A percentile compares a stretch with the other conserved stretches of the same genome.
Conservation (phyloP, 495 filamentous ascomycete species). For the Viridothelium virens region DNA sequence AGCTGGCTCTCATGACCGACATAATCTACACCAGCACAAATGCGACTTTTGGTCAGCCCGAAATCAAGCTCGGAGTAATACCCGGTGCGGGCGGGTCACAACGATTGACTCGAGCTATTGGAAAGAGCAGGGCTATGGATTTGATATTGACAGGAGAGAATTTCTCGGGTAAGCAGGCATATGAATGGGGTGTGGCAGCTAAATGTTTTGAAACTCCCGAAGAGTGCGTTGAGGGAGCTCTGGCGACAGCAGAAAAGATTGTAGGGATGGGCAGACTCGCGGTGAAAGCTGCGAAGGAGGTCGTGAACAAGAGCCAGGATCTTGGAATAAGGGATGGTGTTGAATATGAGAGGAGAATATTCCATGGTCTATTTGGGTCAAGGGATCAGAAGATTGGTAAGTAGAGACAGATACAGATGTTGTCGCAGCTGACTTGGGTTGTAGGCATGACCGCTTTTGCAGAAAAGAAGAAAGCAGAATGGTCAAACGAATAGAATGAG, state of each 20-base stretch:
- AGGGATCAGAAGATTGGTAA: slow-evolving; percentile 91
- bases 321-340: slow-evolving; percentile 76
- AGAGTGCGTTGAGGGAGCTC: slow-evolving; percentile 65
- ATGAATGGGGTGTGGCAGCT: slow-evolving; percentile 83
- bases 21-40: slow-evolving; percentile 77
- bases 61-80: slow-evolving; percentile 88
- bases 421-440: background rate
- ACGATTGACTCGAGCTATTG: slow-evolving; percentile 76
- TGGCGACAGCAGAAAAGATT: slow-evolving; percentile 82
- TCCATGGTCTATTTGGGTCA: slow-evolving; percentile 86
- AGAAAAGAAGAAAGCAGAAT: slow-evolving; percentile 88
- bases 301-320: slow-evolving; percentile 95
- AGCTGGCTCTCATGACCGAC: slow-evolving; percentile 96
- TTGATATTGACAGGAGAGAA: slow-evolving; percentile 78
- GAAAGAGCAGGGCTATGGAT: slow-evolving; percentile 91
- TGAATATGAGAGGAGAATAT: slow-evolving; percentile 86
- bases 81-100: slow-evolving; percentile 90
- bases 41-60: slow-evolving; percentile 90
- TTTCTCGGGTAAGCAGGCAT: slow-evolving; percentile 74
- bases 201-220: slow-evolving; percentile 73
- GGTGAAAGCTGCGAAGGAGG: slow-evolving; percentile 90
- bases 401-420: slow-evolving; percentile 21
- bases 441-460: slow-evolving; percentile 86
- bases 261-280: slow-evolving; percentile 71
- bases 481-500: slow-evolving; percentile 63